Evolutionary conservation across 1,284 basidiomycete species (phyloP).

Genomic region (Sporisorium graminicola): DNA sequence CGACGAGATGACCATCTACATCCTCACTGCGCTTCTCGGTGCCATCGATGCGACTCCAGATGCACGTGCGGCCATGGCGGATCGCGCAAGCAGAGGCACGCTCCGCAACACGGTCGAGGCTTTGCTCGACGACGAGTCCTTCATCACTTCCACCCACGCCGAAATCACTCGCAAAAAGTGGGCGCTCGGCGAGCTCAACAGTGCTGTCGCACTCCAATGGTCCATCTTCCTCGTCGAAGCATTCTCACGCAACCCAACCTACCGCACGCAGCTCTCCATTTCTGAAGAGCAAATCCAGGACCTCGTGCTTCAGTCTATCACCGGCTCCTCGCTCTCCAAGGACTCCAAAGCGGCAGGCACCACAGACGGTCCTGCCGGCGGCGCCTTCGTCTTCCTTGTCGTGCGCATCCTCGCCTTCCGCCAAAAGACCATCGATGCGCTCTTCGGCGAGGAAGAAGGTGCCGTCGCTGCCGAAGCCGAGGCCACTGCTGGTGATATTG

Average conservation of each 20-base stretch:
- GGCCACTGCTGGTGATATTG: conserved; percentile 50
- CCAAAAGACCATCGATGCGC: conserved; percentile 61
- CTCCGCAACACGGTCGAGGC: conserved; percentile 44
- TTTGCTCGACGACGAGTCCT: conserved; percentile 60
- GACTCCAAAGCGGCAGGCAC: conserved; percentile 79
- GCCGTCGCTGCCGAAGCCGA: conserved; percentile 54
- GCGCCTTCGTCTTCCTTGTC: conserved; percentile 82
- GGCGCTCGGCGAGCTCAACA: conserved; percentile 81
- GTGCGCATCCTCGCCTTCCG: conserved; percentile 69
- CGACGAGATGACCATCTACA: conserved; percentile 75
- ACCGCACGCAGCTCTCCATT: conserved; percentile 56
- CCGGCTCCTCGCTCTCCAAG: conserved; percentile 45
- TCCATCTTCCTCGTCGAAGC: conserved; percentile 74
- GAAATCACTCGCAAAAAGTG: conserved; percentile 71
- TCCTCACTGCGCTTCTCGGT: conserved; percentile 78
- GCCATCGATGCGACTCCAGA: conserved; percentile 78
- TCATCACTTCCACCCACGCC: conserved; percentile 65
- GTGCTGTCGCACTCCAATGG: conserved; percentile 85
- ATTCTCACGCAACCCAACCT: conserved; percentile 53
- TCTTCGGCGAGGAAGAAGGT: conserved; percentile 75
- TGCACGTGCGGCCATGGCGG: conserved; percentile 51
- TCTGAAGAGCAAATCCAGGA: conserved; percentile 58
- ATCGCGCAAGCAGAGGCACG: conserved; percentile 44
- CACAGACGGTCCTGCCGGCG: conserved; percentile 80
- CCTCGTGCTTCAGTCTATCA: conserved; percentile 51